phyloP scores from a whole-genome alignment of 169 alveolate genomes.

The Eimeria necatrix region DNA sequence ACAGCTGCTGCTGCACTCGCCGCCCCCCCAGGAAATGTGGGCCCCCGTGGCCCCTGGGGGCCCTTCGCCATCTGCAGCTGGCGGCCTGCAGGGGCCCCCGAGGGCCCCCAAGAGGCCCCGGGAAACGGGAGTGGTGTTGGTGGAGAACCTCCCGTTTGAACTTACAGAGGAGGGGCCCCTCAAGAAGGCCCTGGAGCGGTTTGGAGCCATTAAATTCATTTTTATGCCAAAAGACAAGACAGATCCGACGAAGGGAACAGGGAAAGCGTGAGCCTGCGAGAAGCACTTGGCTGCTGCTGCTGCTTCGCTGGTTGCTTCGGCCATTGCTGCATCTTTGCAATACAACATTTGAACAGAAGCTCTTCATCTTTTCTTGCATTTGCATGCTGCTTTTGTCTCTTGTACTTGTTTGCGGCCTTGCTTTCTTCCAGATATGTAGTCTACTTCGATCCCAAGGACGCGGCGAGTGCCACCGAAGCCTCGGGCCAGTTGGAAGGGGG shows the following conservation, averaged over 20 bases:
- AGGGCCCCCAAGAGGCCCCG: conserved; percentile 57
- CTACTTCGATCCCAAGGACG: conserved; percentile 57
- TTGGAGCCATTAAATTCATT: conserved; percentile 75
- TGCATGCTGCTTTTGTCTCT: neutral
- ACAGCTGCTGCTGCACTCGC: conserved; percentile 33
- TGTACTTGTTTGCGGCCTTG: neutral
- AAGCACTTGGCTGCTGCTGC: neutral
- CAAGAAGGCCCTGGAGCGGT: conserved; percentile 56
- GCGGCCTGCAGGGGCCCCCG: conserved; percentile 56
- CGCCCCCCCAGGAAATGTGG: neutral
- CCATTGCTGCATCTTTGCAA: neutral
- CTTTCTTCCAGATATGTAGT: conserved; percentile 78
- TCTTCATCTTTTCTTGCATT: neutral
- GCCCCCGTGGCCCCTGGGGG: neutral
- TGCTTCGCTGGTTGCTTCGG: conserved; percentile 1
- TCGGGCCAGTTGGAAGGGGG: conserved; percentile 82
- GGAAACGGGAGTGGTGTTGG: conserved; percentile 73
- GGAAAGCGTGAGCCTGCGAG: conserved; percentile 78
- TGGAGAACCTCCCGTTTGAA: conserved; percentile 78
- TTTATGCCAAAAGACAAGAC: conserved; percentile 72
- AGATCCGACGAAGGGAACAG: conserved; percentile 67
- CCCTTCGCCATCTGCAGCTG: conserved; percentile 4
- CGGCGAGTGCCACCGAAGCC: conserved; percentile 79
- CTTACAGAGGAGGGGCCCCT: conserved; percentile 64
- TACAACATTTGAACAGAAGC: neutral